These are phyloP conservation scores for Gracilaria vermiculophylla DNA, from an alignment of 23 red algal species.

Conservation along the genomic window DNA sequence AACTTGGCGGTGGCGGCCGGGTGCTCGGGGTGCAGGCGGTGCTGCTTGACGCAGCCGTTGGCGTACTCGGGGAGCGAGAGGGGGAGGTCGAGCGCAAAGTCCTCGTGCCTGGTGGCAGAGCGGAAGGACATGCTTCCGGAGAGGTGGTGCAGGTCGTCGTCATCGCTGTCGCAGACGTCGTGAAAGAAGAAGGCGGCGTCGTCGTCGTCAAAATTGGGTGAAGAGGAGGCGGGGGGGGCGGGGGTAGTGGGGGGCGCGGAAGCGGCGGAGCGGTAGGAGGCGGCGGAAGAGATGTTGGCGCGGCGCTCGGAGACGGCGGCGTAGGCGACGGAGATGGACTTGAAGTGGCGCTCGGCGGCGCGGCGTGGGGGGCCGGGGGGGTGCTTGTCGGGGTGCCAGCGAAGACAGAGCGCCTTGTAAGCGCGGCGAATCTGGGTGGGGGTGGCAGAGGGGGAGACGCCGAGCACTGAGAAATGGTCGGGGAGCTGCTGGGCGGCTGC, in stretches of 20 bases:
- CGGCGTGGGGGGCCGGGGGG: slow-evolving; percentile 27
- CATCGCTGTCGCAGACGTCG: slow-evolving; percentile 7
- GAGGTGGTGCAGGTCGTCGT: background rate
- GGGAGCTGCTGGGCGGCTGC: background rate
- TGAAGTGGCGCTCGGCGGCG: slow-evolving; percentile 32
- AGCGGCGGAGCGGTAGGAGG: background rate
- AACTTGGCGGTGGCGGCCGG: background rate
- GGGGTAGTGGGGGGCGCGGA: background rate
- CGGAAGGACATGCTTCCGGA: background rate
- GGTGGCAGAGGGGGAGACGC: slow-evolving; percentile 13
- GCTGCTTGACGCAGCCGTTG: slow-evolving; percentile 33
- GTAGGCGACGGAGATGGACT: slow-evolving; percentile 37
- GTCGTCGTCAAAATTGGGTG: background rate
- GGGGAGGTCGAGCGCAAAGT: slow-evolving; percentile 8
- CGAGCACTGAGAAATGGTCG: slow-evolving; percentile 16
- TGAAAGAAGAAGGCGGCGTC: slow-evolving; percentile 7
- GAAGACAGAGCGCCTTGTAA: slow-evolving; percentile 42
- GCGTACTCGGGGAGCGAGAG: slow-evolving; percentile 35
- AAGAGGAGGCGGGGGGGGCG: too few species aligned
- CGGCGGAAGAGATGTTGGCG: background rate
- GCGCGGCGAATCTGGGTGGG: slow-evolving; percentile 46
- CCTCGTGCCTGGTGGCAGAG: background rate
- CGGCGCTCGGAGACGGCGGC: background rate
- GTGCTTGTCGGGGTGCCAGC: slow-evolving; percentile 65
- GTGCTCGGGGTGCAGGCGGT: background rate